Percentiles rank a stretch among this genome's conserved stretches.
Evolutionary conservation across 2,329 filamentous ascomycete species (phyloP).

Genomic region (Fusarium duplospermum): DNA sequence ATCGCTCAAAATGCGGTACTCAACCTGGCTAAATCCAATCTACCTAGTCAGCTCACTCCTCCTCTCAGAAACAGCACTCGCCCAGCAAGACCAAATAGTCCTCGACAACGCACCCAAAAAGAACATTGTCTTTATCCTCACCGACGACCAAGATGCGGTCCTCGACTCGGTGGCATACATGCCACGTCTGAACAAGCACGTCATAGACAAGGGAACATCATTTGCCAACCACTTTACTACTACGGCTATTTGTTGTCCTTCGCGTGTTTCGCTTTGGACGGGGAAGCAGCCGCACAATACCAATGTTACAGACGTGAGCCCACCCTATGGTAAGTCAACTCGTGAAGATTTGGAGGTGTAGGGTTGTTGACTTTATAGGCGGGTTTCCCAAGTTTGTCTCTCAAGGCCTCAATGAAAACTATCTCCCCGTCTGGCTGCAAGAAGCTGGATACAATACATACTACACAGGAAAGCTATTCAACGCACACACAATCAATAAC

Average conservation of each 20-base stretch:
- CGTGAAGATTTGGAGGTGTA: neutral
- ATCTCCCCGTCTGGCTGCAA: constrained; percentile 78
- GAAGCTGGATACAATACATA: constrained; percentile 76
- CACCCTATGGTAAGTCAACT: constrained; percentile 60
- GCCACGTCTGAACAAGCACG: constrained; percentile 65
- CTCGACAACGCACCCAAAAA: constrained; percentile 21
- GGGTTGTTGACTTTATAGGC: constrained; percentile 40
- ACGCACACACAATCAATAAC: constrained; percentile 69
- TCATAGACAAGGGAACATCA: constrained; percentile 68
- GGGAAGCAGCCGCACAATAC: constrained; percentile 77
- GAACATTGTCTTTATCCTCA: constrained; percentile 76
- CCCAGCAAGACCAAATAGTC: neutral
- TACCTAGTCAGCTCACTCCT: constrained; percentile 5
- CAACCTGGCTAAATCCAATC: constrained; percentile 6
- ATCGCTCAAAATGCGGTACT: constrained; percentile 14
- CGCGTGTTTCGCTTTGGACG: constrained; percentile 73
- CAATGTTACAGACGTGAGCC: constrained; percentile 70
- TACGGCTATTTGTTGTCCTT: constrained; percentile 74
- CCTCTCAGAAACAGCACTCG: neutral
- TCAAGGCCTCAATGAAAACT: constrained; percentile 74
- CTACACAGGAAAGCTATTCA: constrained; percentile 80
- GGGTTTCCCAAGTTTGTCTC: constrained; percentile 73
- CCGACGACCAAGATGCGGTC: constrained; percentile 75
- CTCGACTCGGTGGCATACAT: constrained; percentile 72
- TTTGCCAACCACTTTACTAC: constrained; percentile 75